Evolutionary conservation across 306 rosid species (phyloP).

Genomic region (Begonia peltatifolia): DNA sequence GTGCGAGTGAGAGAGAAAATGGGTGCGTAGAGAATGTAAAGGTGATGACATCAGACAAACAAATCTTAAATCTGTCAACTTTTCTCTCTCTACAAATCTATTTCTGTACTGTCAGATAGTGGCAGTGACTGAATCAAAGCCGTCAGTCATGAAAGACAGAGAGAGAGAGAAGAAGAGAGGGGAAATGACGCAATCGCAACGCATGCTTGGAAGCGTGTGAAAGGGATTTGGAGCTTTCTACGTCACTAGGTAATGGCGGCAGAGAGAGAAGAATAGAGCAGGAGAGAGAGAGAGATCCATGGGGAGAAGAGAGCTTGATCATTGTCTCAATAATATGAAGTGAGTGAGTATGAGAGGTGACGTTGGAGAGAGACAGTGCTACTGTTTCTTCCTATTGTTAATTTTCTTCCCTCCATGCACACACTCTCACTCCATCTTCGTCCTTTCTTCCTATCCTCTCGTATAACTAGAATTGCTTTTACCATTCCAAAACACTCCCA

Average conservation of each 20-base stretch:
- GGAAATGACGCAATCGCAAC: conserved; percentile 9
- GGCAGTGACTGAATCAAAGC: too few species aligned
- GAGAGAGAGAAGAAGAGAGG: not conserved
- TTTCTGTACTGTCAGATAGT: not conserved
- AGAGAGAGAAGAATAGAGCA: conserved; percentile 1
- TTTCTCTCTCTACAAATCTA: not conserved
- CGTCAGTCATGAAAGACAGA: not conserved
- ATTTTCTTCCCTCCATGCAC: too few species aligned
- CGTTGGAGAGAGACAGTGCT: not conserved
- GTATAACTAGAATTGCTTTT: too few species aligned
- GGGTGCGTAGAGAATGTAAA: too few species aligned
- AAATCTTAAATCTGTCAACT: too few species aligned
- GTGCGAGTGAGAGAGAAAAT: too few species aligned
- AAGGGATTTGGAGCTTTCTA: conserved; percentile 28
- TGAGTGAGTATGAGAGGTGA: not conserved
- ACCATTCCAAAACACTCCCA: too few species aligned
- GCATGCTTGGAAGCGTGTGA: conserved; percentile 80
- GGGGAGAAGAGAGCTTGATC: conserved; percentile 30
- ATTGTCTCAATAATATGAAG: conserved; percentile 70
- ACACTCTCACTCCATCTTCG: too few species aligned
- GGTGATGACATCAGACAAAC: too few species aligned
- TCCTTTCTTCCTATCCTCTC: too few species aligned
- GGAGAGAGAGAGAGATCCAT: not conserved
- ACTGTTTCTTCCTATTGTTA: too few species aligned
- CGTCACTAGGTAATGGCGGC: conserved; percentile 24